phyloP scores from a whole-genome alignment of 192 early-diverging fungal genomes.

The Gaertneriomyces sp. region DNA sequence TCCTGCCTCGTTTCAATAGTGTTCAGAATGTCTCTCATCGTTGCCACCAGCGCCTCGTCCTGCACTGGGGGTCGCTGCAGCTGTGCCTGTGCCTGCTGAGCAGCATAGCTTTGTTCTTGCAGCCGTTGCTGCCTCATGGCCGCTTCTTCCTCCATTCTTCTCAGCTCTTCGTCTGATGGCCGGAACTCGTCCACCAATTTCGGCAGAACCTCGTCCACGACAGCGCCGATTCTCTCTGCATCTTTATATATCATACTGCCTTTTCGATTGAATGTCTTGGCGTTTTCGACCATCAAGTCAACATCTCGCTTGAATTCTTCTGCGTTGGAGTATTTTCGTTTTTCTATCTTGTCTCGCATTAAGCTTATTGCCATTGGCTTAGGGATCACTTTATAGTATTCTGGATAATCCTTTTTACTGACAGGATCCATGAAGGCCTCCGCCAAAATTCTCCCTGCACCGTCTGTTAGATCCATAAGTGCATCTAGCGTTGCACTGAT shows the following conservation, averaged over 20 bases:
- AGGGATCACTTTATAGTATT: slow-evolving; percentile 78
- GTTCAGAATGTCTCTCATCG: slow-evolving; percentile 8
- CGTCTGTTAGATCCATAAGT: too few species aligned
- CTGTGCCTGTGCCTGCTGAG: too few species aligned
- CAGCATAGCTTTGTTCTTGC: not conserved
- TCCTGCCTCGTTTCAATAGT: not conserved
- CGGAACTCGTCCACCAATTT: too few species aligned
- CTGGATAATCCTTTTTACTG: slow-evolving; percentile 69
- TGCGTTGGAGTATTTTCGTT: slow-evolving; percentile 55
- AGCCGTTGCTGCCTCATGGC: not conserved
- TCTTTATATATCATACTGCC: slow-evolving; percentile 54
- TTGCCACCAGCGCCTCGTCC: too few species aligned
- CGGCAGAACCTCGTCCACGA: too few species aligned
- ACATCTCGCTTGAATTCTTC: slow-evolving; percentile 74
- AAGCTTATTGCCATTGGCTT: slow-evolving; percentile 67
- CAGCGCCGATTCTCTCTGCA: slow-evolving; percentile 6
- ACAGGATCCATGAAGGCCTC: slow-evolving; percentile 77
- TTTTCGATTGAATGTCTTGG: slow-evolving; percentile 78
- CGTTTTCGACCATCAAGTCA: slow-evolving; percentile 79
- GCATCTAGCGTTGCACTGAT: too few species aligned
- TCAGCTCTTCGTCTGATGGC: too few species aligned
- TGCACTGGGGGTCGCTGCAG: too few species aligned
- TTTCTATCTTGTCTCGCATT: slow-evolving; percentile 42
- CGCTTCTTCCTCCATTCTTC: not conserved
- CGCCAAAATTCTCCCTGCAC: slow-evolving; percentile 50